Percentiles rank a stretch among this genome's conserved stretches.
phyloP scores from a whole-genome alignment of 768 basidiomycete genomes.

The Porpolomopsis calyptriformis region DNA sequence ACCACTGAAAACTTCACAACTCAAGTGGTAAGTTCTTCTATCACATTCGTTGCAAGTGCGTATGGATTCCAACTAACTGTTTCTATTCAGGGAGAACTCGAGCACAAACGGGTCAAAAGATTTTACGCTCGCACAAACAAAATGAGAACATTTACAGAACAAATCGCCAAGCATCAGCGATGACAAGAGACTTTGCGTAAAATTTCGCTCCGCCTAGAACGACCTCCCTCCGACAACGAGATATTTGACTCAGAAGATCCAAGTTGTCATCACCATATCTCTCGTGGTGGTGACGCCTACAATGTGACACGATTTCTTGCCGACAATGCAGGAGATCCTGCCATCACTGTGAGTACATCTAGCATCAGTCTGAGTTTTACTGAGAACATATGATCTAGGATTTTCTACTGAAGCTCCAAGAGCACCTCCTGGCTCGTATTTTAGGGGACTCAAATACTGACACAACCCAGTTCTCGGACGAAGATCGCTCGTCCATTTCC shows the following conservation, averaged over 20 bases:
- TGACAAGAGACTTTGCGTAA: slow-evolving; percentile 5
- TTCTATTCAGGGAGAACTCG: slow-evolving; percentile 24
- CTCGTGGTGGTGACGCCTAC: slow-evolving; percentile 5
- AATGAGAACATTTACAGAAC: slow-evolving; percentile 3
- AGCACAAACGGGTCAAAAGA: slow-evolving; percentile 24
- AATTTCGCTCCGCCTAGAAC: too few species aligned
- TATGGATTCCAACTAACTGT: neutral
- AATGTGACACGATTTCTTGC: neutral
- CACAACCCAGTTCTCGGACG: slow-evolving; percentile 11
- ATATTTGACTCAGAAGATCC: neutral
- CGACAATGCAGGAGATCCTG: too few species aligned
- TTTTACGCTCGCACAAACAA: slow-evolving; percentile 25
- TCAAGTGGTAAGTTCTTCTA: slow-evolving; percentile 24
- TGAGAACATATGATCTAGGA: slow-evolving; percentile 10
- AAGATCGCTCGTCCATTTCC: slow-evolving; percentile 12
- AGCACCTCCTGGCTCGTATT: slow-evolving; percentile 20
- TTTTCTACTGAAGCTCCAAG: slow-evolving; percentile 19
- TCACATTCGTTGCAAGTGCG: slow-evolving; percentile 5
- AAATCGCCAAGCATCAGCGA: slow-evolving; percentile 16
- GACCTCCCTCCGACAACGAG: neutral
- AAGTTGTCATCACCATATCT: slow-evolving; percentile 14
- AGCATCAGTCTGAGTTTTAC: neutral
- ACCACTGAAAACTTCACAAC: slow-evolving; percentile 32
- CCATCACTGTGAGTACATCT: slow-evolving; percentile 10
- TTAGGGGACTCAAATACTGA: slow-evolving; percentile 11